Percentiles rank a stretch among this genome's conserved stretches.
Evolutionary conservation across 1,284 basidiomycete genomes (phyloP).

Genomic region (Sanghuangporus baumii): DNA sequence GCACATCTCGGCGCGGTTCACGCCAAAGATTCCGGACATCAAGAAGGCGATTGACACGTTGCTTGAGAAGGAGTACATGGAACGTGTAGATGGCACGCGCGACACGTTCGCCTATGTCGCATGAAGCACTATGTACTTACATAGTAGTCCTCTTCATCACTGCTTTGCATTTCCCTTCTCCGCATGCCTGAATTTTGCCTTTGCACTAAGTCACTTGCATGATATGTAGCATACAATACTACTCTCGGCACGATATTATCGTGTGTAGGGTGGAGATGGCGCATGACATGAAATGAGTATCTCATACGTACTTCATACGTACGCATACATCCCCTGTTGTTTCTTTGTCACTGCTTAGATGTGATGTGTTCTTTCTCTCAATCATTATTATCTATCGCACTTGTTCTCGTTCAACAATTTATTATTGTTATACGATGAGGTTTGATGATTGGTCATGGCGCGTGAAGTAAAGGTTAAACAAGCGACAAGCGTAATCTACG

Average conservation of each 20-base stretch:
- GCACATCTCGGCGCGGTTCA: slow-evolving; percentile 85
- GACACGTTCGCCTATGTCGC: slow-evolving; percentile 79
- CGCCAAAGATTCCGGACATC: slow-evolving; percentile 88
- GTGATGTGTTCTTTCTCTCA: not conserved
- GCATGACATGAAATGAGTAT: not conserved
- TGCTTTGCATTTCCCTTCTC: not conserved
- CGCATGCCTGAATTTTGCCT: not conserved
- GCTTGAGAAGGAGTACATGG: slow-evolving; percentile 97
- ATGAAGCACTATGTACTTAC: slow-evolving; percentile 24
- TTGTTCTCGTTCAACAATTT: not conserved
- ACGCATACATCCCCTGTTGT: not conserved
- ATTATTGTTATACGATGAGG: not conserved
- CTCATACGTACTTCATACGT: no score
- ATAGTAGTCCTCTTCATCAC: not conserved
- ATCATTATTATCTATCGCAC: not conserved
- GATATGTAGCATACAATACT: not conserved
- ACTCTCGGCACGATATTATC: not conserved
- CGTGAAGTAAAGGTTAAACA: no score
- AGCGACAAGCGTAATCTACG: no score
- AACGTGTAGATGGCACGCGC: slow-evolving; percentile 80
- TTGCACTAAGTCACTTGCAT: not conserved
- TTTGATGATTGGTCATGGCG: not conserved
- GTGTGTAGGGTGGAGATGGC: not conserved
- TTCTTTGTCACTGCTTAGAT: not conserved
- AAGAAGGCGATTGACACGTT: slow-evolving; percentile 96